Percentiles rank a stretch among this genome's conserved stretches.
Evolutionary conservation across 768 basidiomycete genomes (phyloP).

Genomic region (Mycena epipterygia): DNA sequence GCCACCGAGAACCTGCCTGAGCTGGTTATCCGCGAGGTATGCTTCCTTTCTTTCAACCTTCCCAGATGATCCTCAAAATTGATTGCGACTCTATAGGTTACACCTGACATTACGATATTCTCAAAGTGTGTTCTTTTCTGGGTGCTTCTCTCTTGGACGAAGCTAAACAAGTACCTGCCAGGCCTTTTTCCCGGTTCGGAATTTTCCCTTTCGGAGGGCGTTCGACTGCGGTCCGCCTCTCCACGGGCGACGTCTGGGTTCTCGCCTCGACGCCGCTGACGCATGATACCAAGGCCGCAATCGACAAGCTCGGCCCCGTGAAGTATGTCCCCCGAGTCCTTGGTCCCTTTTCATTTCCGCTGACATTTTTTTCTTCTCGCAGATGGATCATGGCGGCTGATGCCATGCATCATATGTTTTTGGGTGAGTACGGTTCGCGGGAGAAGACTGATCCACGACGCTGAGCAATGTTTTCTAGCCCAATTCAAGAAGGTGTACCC

Average conservation of each 20-base stretch:
- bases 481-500: conserved; percentile 82
- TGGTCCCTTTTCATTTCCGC: conserved; percentile 3
- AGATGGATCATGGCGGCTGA: conserved; percentile 75
- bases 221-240: conserved; percentile 83
- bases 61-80: background rate
- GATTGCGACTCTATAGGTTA: conserved; percentile 9
- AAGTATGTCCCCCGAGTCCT: conserved; percentile 56
- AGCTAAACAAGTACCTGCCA: conserved; percentile 45
- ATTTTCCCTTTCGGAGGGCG: conserved; percentile 85
- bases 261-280: conserved; percentile 85
- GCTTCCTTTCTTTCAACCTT: background rate
- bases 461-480: conserved; percentile 45
- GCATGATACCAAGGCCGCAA: conserved; percentile 70
- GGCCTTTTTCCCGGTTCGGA: conserved; percentile 77
- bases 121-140: conserved; percentile 24
- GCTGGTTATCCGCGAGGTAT: conserved; percentile 34
- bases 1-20: conserved; percentile 25
- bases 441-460: background rate
- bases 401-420: conserved; percentile 69
- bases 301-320: conserved; percentile 77
- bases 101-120: conserved; percentile 26
- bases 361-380: background rate
- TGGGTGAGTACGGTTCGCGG: conserved; percentile 53
- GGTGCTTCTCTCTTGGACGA: too few species aligned
- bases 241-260: conserved; percentile 81